phyloP scores from a whole-genome alignment of 2,329 filamentous ascomycete genomes.

The Colletotrichum agaves region DNA sequence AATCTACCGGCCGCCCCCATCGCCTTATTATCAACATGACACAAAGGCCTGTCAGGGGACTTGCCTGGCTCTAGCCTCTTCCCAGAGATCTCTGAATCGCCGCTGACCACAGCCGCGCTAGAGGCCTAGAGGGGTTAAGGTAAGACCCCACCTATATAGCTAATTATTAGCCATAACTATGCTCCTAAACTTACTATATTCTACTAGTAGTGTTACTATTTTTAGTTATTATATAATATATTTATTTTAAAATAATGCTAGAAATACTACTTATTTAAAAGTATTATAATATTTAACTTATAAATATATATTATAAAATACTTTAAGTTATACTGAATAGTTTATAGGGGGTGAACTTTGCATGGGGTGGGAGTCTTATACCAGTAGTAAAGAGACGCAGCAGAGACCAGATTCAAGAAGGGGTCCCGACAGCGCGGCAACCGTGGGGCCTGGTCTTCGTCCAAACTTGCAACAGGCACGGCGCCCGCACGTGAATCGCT shows the following conservation, averaged over 20 bases:
- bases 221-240: no score
- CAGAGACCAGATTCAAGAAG: slow-evolving; percentile 10
- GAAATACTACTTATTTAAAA: no score
- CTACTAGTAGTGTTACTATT: no score
- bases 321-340: no score
- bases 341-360: no score
- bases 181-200: no score
- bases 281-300: no score
- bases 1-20: slow-evolving; percentile 29
- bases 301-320: no score
- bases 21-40: slow-evolving; percentile 21
- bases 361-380: background rate
- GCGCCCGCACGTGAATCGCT: slow-evolving; percentile 11
- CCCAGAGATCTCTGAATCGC: slow-evolving; percentile 33
- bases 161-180: no score
- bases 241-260: no score
- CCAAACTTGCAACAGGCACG: slow-evolving; percentile 27
- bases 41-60: slow-evolving; percentile 16
- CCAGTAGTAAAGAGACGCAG: background rate
- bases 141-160: no score
- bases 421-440: slow-evolving; percentile 35
- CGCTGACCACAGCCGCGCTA: slow-evolving; percentile 24
- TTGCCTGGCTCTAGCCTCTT: slow-evolving; percentile 2
- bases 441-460: slow-evolving; percentile 30
- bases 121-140: background rate